These are phyloP conservation scores for Tricholoma furcatifolium DNA, from an alignment of 768 basidiomycete species.

Conservation along the genomic window DNA sequence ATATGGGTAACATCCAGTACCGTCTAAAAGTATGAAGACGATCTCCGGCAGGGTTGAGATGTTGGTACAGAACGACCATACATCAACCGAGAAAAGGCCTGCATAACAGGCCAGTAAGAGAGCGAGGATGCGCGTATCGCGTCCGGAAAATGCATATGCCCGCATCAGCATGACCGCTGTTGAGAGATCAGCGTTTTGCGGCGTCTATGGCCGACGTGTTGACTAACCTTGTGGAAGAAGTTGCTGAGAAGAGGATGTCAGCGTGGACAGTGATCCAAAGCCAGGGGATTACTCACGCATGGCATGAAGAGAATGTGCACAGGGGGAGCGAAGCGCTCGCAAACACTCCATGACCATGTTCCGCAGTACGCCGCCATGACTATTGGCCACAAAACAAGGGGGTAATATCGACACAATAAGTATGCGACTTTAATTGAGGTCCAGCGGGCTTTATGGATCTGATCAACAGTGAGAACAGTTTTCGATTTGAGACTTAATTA, in stretches of 20 bases:
- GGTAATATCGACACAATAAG: slow-evolving; percentile 42
- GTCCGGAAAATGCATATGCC: slow-evolving; percentile 41
- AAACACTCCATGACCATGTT: slow-evolving; percentile 30
- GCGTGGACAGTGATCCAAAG: background rate
- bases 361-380: slow-evolving; percentile 37
- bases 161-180: slow-evolving; percentile 44
- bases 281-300: slow-evolving; percentile 21
- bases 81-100: slow-evolving; percentile 28
- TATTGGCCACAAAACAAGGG: slow-evolving; percentile 33
- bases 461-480: background rate
- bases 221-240: slow-evolving; percentile 37
- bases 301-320: slow-evolving; percentile 32
- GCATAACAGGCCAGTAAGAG: slow-evolving; percentile 30
- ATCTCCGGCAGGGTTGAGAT: slow-evolving; percentile 21
- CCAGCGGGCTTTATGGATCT: slow-evolving; percentile 37
- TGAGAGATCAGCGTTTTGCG: background rate
- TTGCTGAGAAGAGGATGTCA: slow-evolving; percentile 29
- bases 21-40: slow-evolving; percentile 22
- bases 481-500: background rate
- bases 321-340: slow-evolving; percentile 26
- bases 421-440: slow-evolving; percentile 39
- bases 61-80: slow-evolving; percentile 36
- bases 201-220: background rate
- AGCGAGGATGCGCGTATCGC: slow-evolving; percentile 26
- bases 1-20: slow-evolving; percentile 39